Evolutionary conservation across 768 basidiomycete species (phyloP), one percentile per base, ranked within the genome.

Genomic region (Mycena belliarum): DNA sequence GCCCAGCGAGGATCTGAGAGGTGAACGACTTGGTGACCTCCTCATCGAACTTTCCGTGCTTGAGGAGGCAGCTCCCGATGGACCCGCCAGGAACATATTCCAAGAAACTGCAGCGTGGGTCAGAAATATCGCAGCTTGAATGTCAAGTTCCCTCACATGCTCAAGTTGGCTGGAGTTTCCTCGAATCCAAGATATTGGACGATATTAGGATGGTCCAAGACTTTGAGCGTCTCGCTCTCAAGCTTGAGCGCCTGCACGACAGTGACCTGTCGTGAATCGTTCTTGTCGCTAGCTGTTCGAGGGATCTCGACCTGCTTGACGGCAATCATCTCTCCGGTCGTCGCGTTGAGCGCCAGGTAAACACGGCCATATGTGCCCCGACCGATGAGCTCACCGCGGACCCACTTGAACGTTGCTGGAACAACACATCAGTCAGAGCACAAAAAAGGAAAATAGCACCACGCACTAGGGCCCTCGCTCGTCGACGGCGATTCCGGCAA

Each of bases 41-140:
- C 68, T 97, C 93, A 50, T 91, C 86, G 69, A 98, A 97, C 68
- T 90, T 91, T 62, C 94, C 95, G 68, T 98, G 89, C 60, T 93
- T 93, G 52, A 90, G 86, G 63, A 98, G 72, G 74, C 93, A 88
- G 68, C 90, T 86, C 64, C 93, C 93, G 58, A 99, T 84, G 0
- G 96, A 97, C 14, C 97, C 97, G 67, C 97, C 97, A 54, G 96
- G 95, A 52, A 99, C 96, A 70, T 99, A 99, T 76, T 99, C 97
- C 68, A 99, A 79, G 79, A 99, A 98, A 68, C 96, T 98, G 46
- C 55, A 40, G 37, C 56, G 52, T 32, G 52, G 48, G 37, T 42
- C 20, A 55, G 53, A 6, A 35, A 26, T 29, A 25, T 2, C 49
- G 59, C 26, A 43, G 40, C 28, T 52, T 35, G 10, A 9, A 45